These are phyloP conservation scores for Stropharia rugosoannulata DNA, from an alignment of 768 basidiomycete genomes.

Conservation along the genomic window DNA sequence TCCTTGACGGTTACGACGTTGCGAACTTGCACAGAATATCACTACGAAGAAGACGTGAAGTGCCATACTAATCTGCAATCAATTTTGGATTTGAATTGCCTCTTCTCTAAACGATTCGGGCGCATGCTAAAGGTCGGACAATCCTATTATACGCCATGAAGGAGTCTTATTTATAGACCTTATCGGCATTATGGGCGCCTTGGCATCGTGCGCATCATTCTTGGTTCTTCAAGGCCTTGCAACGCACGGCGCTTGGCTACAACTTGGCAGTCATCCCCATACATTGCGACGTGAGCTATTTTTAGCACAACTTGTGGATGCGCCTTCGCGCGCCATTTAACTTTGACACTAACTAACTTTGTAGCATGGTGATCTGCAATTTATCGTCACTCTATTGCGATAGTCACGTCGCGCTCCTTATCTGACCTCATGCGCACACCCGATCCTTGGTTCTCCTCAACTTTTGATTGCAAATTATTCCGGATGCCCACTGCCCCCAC, in stretches of 20 bases:
- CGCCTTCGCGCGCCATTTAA: background rate
- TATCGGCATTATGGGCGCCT: background rate
- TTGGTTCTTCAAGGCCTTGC: background rate
- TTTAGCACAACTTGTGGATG: background rate
- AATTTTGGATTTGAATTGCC: no score
- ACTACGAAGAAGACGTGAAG: no score
- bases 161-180: background rate
- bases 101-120: no score
- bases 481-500: background rate
- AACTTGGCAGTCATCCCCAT: background rate
- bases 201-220: background rate
- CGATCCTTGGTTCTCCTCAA: background rate
- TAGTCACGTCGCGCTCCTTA: background rate
- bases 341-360: background rate
- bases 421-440: background rate
- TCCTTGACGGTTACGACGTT: no score
- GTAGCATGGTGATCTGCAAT: background rate
- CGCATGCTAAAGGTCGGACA: no score
- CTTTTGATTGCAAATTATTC: background rate
- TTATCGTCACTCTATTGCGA: background rate
- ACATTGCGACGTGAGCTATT: background rate
- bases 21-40: no score
- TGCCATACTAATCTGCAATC: no score
- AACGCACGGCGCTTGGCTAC: background rate
- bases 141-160: background rate